phyloP scores from a whole-genome alignment of 805 yeast species.

The Metschnikowia sp. region DNA sequence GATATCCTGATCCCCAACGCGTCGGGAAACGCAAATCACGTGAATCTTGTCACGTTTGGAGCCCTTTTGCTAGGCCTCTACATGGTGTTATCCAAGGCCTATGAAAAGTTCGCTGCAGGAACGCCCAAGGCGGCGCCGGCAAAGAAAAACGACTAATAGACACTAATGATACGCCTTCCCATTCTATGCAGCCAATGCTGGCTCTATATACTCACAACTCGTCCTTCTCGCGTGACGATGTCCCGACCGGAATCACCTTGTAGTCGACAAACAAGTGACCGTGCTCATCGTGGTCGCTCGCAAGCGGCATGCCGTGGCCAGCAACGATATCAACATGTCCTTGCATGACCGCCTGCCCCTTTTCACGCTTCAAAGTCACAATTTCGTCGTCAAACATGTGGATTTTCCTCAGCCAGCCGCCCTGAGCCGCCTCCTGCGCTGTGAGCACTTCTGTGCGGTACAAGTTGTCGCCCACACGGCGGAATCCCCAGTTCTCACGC shows the following conservation, averaged over 20 bases:
- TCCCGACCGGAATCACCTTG: slow-evolving; percentile 15
- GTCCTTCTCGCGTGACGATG: slow-evolving; percentile 8
- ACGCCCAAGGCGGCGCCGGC: not conserved
- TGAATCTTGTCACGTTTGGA: slow-evolving; percentile 10
- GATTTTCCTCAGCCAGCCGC: slow-evolving; percentile 76
- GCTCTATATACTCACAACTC: slow-evolving; percentile 11
- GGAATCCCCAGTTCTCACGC: slow-evolving; percentile 69
- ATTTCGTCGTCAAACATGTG: slow-evolving; percentile 60
- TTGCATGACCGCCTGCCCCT: slow-evolving; percentile 51
- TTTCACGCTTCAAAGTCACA: slow-evolving; percentile 43
- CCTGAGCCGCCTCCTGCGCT: slow-evolving; percentile 65
- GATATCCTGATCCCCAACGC: slow-evolving; percentile 14
- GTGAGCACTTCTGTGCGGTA: slow-evolving; percentile 80
- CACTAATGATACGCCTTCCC: not conserved
- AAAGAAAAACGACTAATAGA: slow-evolving; percentile 5
- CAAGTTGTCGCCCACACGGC: slow-evolving; percentile 71
- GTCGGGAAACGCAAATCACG: slow-evolving; percentile 1
- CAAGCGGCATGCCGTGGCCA: slow-evolving; percentile 84
- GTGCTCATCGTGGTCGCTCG: slow-evolving; percentile 41
- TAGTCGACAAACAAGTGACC: slow-evolving; percentile 24
- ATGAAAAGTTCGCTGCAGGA: not conserved
- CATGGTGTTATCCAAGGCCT: slow-evolving; percentile 5
- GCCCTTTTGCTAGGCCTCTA: slow-evolving; percentile 12
- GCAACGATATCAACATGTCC: slow-evolving; percentile 71
- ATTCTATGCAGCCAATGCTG: not conserved